These are phyloP conservation scores for Chlorella sp. DNA, from an alignment of 139 green algal species.

Conservation along the genomic window DNA sequence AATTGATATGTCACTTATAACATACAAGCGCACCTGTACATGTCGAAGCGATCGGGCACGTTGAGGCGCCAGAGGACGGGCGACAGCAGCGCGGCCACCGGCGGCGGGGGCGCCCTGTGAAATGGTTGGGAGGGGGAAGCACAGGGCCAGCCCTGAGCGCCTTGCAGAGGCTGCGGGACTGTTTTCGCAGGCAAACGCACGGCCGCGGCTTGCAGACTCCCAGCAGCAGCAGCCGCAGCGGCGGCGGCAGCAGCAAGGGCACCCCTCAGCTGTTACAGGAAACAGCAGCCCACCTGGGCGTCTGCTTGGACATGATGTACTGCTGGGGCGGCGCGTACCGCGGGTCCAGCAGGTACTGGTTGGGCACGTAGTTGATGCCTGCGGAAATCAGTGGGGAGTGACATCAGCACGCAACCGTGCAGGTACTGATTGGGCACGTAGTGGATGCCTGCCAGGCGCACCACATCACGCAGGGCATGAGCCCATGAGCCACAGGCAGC, in stretches of 20 bases:
- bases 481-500: no score
- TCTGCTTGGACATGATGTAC: slow-evolving; percentile 88
- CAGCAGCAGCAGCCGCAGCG: background rate
- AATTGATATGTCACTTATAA: no score
- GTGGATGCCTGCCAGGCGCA: no score
- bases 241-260: background rate
- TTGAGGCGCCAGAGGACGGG: slow-evolving; percentile 91
- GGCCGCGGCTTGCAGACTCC: no score
- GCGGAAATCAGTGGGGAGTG: no score
- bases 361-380: slow-evolving; percentile 94
- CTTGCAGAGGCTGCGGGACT: no score
- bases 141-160: no score
- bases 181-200: no score
- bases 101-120: slow-evolving; percentile 63
- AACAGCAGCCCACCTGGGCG: slow-evolving; percentile 30
- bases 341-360: slow-evolving; percentile 93
- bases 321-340: slow-evolving; percentile 91
- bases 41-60: slow-evolving; percentile 91
- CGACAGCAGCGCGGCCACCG: slow-evolving; percentile 84
- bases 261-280: background rate
- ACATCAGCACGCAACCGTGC: no score
- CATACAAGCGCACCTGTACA: slow-evolving; percentile 62
- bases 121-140: background rate
- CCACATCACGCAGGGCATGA: no score
- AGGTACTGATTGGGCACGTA: background rate